Evolutionary conservation across 2,329 filamentous ascomycete genomes (phyloP).

Genomic region (Colletotrichum sansevieriae): DNA sequence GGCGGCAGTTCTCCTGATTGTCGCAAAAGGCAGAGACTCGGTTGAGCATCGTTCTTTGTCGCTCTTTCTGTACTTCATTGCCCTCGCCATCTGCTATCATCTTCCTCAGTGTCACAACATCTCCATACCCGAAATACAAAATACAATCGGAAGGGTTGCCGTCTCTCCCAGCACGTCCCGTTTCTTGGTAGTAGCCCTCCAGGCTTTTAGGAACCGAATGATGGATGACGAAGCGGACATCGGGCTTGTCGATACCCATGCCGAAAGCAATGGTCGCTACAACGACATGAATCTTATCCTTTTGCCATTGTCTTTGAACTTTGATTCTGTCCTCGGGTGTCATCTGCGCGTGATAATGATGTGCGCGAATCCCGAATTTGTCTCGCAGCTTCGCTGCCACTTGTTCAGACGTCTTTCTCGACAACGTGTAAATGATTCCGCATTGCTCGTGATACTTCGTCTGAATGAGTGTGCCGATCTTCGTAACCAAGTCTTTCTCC

Average conservation of each 20-base stretch:
- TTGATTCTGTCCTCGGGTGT: constrained; percentile 73
- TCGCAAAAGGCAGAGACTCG: constrained; percentile 90
- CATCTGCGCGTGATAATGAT: constrained; percentile 90
- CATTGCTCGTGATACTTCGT: constrained; percentile 77
- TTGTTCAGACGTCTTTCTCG: constrained; percentile 84
- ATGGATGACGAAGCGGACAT: constrained; percentile 97
- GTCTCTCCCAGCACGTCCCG: constrained; percentile 92
- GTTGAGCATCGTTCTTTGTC: constrained; percentile 87
- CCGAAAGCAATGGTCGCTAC: constrained; percentile 99
- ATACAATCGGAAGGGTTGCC: constrained; percentile 90
- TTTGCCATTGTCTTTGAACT: constrained; percentile 87
- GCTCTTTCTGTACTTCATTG: constrained; percentile 81
- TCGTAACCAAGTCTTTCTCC: constrained; percentile 51
- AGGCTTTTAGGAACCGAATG: constrained; percentile 93
- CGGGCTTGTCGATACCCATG: constrained; percentile 99
- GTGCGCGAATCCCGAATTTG: constrained; percentile 75
- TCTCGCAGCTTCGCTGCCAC: constrained; percentile 77
- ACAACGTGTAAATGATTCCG: constrained; percentile 94
- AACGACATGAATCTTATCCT: constrained; percentile 84
- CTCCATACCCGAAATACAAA: constrained; percentile 86
- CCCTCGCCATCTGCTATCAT: constrained; percentile 89
- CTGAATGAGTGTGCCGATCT: constrained; percentile 77
- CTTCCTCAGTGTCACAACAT: constrained; percentile 78
- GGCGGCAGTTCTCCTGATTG: constrained; percentile 87
- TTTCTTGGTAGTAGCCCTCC: constrained; percentile 99